Evolutionary conservation across 306 rosid genomes (phyloP).

Genomic region (Rubus parviflorus): DNA sequence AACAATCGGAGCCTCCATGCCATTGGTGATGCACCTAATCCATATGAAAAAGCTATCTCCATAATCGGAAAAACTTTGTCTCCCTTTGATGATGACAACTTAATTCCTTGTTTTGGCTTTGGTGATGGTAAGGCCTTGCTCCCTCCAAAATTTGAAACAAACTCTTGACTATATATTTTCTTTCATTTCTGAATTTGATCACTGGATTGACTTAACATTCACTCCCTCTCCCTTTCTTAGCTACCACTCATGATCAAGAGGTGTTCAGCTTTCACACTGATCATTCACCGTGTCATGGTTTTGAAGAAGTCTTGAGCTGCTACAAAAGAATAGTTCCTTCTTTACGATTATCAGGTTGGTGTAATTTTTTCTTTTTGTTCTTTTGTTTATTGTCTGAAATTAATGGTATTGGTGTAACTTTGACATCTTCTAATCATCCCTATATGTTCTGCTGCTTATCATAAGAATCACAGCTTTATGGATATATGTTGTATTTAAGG

Average conservation of each 20-base stretch:
- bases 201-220: conserved; percentile 4
- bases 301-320: conserved; percentile 82
- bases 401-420: not conserved
- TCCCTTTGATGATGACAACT: conserved; percentile 89
- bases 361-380: not conserved
- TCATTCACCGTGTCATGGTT: conserved; percentile 82
- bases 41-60: conserved; percentile 80
- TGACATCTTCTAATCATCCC: not conserved
- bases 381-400: not conserved
- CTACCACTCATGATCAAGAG: conserved; percentile 80
- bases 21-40: conserved; percentile 69
- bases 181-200: conserved; percentile 12
- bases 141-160: not conserved
- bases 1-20: conserved; percentile 73
- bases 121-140: conserved; percentile 66
- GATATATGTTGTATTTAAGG: conserved; percentile 48
- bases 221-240: conserved; percentile 29
- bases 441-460: conserved; percentile 3
- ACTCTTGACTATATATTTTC: not conserved
- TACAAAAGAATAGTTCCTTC: conserved; percentile 69
- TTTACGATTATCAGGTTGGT: conserved; percentile 69
- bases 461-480: conserved; percentile 19
- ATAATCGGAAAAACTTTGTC: conserved; percentile 86
- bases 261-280: conserved; percentile 88
- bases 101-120: conserved; percentile 95